Conservation (phyloP, 768 basidiomycete species). For the Lyophyllum decastes region DNA sequence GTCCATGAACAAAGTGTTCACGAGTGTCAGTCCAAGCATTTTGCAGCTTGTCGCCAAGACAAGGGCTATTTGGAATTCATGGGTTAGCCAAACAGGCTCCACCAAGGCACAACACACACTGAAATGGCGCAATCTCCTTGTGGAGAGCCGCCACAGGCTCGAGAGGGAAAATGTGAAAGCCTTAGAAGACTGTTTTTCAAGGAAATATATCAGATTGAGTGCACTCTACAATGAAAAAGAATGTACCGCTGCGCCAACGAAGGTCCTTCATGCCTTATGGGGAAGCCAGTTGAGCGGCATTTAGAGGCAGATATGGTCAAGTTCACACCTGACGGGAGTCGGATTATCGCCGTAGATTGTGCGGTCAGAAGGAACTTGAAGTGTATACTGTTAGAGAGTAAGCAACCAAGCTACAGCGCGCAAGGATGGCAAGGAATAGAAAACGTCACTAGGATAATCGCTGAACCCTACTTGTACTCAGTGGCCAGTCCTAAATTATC, state of each 20-base stretch:
- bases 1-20: not conserved
- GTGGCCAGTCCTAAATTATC: not conserved
- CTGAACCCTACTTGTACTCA: not conserved
- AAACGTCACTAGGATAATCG: not conserved
- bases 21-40: not conserved
- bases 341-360: too few relatives aligned
- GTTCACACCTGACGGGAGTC: not conserved
- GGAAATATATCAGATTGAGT: not conserved
- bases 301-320: not conserved
- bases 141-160: not conserved
- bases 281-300: not conserved
- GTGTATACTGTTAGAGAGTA: not conserved
- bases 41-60: too few relatives aligned
- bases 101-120: not conserved
- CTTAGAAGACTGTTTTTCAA: not conserved
- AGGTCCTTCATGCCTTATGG: not conserved
- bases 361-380: too few relatives aligned
- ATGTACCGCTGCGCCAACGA: not conserved
- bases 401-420: not conserved
- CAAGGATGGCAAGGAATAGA: not conserved
- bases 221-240: not conserved
- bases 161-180: not conserved
- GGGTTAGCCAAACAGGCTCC: not conserved
- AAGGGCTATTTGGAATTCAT: not conserved
- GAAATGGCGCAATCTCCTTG: not conserved